A percentile compares a stretch with the other conserved stretches of the same genome.
Evolutionary conservation across 495 filamentous ascomycete species (phyloP).

Genomic region (Daldinia bambusicola): DNA sequence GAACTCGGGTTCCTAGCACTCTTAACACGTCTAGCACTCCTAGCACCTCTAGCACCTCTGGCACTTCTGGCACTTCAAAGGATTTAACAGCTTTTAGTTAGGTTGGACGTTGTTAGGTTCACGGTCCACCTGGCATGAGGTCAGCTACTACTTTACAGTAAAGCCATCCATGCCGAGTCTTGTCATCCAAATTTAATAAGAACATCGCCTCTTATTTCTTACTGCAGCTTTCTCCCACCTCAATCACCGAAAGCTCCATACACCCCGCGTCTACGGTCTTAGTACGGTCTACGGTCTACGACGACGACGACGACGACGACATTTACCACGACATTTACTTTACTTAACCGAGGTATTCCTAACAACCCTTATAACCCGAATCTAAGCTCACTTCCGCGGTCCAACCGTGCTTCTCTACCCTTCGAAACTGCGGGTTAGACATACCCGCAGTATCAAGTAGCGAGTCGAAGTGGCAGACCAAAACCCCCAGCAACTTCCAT

Average conservation of each 20-base stretch:
- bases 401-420: conserved; percentile 27
- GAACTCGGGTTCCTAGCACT: conserved; percentile 7
- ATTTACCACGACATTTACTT: conserved; percentile 10
- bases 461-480: conserved; percentile 60
- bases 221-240: conserved; percentile 21
- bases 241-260: conserved; percentile 5
- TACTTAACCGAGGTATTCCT: conserved; percentile 19
- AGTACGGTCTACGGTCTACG: too few relatives aligned
- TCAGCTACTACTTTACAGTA: conserved; percentile 33
- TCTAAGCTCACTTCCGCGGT: conserved; percentile 21
- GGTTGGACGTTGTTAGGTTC: conserved; percentile 32
- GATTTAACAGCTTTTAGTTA: conserved; percentile 11
- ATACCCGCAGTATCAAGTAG: conserved; percentile 43
- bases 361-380: conserved; percentile 5
- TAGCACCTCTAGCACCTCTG: conserved; percentile 3
- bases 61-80: not conserved
- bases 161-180: conserved; percentile 33
- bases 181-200: conserved; percentile 41
- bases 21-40: too few relatives aligned
- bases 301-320: too few relatives aligned
- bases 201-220: conserved; percentile 27
- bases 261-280: conserved; percentile 14
- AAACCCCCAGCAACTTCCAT: conserved; percentile 48
- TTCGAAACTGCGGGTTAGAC: conserved; percentile 42
- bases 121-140: conserved; percentile 47